Evolutionary conservation across 306 rosid genomes (phyloP).

Genomic region (Notholithocarpus densiflorus): DNA sequence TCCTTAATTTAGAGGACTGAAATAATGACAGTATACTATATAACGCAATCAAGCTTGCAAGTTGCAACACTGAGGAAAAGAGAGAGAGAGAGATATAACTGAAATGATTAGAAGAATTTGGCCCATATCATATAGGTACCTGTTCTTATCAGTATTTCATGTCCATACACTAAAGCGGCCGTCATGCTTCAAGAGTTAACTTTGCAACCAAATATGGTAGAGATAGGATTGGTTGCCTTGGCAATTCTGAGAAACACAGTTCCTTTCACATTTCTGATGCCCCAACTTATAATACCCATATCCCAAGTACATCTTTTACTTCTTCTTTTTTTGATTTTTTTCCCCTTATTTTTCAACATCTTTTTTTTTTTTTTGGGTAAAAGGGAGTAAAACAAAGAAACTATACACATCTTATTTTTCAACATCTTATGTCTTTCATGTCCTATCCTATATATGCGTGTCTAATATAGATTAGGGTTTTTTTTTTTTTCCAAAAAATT

Average conservation of each 20-base stretch:
- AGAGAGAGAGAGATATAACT: not conserved
- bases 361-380: too few relatives aligned
- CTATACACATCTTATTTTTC: not conserved
- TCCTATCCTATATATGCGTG: too few relatives aligned
- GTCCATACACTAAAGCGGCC: not conserved
- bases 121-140: not conserved
- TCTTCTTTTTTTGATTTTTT: not conserved
- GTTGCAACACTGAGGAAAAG: not conserved
- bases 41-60: not conserved
- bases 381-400: too few relatives aligned
- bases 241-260: conserved; percentile 6
- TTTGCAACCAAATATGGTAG: not conserved
- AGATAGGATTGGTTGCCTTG: conserved; percentile 2
- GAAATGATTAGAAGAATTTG: not conserved
- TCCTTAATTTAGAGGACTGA: too few relatives aligned
- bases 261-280: conserved; percentile 2
- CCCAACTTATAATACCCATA: not conserved
- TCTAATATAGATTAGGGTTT: too few relatives aligned
- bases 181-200: not conserved
- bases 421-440: not conserved
- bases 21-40: not conserved
- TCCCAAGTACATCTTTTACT: not conserved
- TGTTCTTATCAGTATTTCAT: not conserved
- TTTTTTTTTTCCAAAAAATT: too few relatives aligned
- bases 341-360: not conserved